Percentiles rank a stretch among this genome's conserved stretches.
These are phyloP conservation scores for Erigeron canadensis DNA, from an alignment of 129 eudicot genomes.

Conservation along the genomic window DNA sequence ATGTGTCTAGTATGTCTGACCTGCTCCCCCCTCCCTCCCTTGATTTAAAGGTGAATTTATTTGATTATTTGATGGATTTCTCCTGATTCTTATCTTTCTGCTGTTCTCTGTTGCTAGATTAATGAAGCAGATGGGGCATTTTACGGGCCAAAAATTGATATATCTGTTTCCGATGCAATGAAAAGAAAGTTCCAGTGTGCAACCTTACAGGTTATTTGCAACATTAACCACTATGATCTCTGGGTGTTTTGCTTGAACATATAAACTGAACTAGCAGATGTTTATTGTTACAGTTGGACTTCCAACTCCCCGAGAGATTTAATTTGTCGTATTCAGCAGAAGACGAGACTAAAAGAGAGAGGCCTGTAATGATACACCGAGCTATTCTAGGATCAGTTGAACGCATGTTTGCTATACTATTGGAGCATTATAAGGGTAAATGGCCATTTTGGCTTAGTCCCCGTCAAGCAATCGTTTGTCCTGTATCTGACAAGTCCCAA, in stretches of 20 bases:
- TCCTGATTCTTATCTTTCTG: neutral
- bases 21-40: neutral
- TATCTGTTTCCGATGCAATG: constrained; percentile 93
- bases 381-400: constrained; percentile 94
- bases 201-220: constrained; percentile 68
- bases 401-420: constrained; percentile 91
- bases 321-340: constrained; percentile 72
- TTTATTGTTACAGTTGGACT: constrained; percentile 66
- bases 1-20: neutral
- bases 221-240: constrained; percentile 5
- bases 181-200: constrained; percentile 93
- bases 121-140: constrained; percentile 98
- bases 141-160: constrained; percentile 96
- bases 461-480: constrained; percentile 89
- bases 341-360: constrained; percentile 79
- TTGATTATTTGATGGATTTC: neutral
- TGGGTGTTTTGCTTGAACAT: neutral
- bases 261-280: constrained; percentile 3
- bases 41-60: neutral
- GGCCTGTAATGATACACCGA: constrained; percentile 92
- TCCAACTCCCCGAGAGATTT: constrained; percentile 86
- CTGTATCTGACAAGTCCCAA: constrained; percentile 77
- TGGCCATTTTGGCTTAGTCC: constrained; percentile 99
- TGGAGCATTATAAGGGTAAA: constrained; percentile 94
- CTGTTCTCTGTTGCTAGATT: constrained; percentile 32